Evolutionary conservation across 2,329 filamentous ascomycete genomes (phyloP), one percentile per base, ranked within the genome.

Genomic region (Aspergillus persii): DNA sequence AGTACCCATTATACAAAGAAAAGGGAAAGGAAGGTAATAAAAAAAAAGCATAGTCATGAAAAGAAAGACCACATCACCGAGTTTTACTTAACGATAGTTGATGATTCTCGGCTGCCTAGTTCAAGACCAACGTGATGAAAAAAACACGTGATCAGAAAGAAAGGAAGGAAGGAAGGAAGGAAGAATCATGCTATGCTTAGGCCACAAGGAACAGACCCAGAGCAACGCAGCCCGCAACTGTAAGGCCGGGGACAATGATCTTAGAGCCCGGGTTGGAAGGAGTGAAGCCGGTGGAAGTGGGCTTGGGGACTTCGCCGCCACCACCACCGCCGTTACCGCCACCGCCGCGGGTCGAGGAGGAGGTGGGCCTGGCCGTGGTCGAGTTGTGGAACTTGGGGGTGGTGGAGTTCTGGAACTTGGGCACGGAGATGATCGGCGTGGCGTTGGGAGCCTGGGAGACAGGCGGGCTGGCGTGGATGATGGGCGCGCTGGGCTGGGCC

Each of bases 151-250:
- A 36, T 15, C 11, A 36, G 33, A 36, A 52, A 53, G 31, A 49
- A 48, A 55, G 36, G 57, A 61, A 52, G 55, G 57, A 36, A 18
- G 27, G 36, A 12, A 27, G 26, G 41, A n/a, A 8, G 12, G 27
- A 49, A 49, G 18, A 49, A 48, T 36, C 48, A 39, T 11, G 50
- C 8, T 23, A 9, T 27, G 18, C 48, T 62, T 68, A 73, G 53
- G 68, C 70, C 58, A 73, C 56, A 53, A 70, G 58, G 63, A 71
- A 47, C 53, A 66, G 54, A 2, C 61, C 64, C 29, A 65, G n/a
- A 26, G 53, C 61, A 30, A 65, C 26, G 18, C 63, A 61, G 44
- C 64, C 68, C 31, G 68, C 49, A 48, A 63, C 64, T 57, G 62
- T 65, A 53, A 68, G 62, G 29, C 64, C 62, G 50, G 70, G 67